Evolutionary conservation across 73 alveolate species (phyloP), one percentile per base, ranked within the genome.

Genomic region (Loxodes magnus): DNA sequence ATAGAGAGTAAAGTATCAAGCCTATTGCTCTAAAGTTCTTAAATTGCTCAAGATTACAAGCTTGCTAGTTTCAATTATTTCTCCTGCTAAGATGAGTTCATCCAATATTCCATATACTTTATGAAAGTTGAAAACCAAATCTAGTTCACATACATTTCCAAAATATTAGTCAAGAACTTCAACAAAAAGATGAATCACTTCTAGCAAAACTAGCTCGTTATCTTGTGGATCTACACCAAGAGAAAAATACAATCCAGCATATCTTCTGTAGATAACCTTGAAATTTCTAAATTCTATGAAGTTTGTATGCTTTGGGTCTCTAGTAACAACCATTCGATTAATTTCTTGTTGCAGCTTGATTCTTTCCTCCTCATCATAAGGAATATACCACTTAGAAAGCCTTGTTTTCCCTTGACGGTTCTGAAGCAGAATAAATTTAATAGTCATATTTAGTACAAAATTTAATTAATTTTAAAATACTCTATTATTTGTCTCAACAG

Each of bases 111-210:
- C 91, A 80, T 92, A 92, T 26, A 77, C 92, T 69, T 92, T 80
- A 77, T 94, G 97, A 75, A 92, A 94, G 71, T 94, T 88, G 84
- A 92, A 94, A 36, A 94, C 92, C 59, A 94, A 57, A 62, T 94
- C 99, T 46, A 94, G 84, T 83, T 94, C 99, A 56, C 99, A 92
- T 17, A 94, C 99, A 51, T 88, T 92, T 16, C 99, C 98, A 56
- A 94, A 94, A 58, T 92, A 94, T 33, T 94, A 72, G 61, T 94
- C 81, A 53, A 20, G 16, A 2, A 67, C 82, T 50, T 67, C 82
- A 23, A 67, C 82, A 31, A 67, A 67, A 25, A 67, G 67, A 23
- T 67, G 82, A 53, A 94, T 91, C 52, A 94, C 56, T 65, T 94
- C 99, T 23, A 94, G 77, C 22, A 86, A 76, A 35, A 77, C 69